Evolutionary conservation across 257 asterid genomes (phyloP), one percentile per base, ranked within the genome.

Genomic region (Penstemon barbatus): DNA sequence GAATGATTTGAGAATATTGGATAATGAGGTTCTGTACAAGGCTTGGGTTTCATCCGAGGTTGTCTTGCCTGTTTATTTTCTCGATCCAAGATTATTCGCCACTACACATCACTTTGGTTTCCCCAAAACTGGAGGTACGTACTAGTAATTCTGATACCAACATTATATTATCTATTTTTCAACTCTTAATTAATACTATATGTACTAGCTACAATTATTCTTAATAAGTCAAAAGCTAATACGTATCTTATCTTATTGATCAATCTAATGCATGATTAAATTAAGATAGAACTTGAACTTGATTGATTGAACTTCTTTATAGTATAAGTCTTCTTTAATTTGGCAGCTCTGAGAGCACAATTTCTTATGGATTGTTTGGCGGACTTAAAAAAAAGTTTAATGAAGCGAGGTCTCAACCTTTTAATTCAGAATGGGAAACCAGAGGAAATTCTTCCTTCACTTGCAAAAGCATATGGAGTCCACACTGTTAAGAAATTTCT

Each of bases 121-220:
- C 66, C 97, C 99, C 39, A 93, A 90, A 83, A 93, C 95, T 70
- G 99, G 99, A 87, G 97, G 99, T 93, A 64, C 19, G 8, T 42
- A 0, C 11, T 37, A 3, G 13, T 2, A 0, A 18, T 46, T 7
- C 43, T 5, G 12, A 2, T 63, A 0, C 9, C 8, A 9, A n/a
- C 11, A 6, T 18, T 51, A 5, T 18, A 51, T 5, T 51, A 5
- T 61, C 15, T 19, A 0, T 19, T 37, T n/a, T 68, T 64, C 48
- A 42, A 19, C 5, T 2, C 9, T 19, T 18, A 4, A 11, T 63
- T 51, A 44, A 4, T 69, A 15, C 18, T 15, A 19, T 46, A 43
- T 40, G 38, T 5, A 36, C 39, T 51, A 25, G 33, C 33, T 25
- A 25, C 33, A 25, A 25, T 25, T 25, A 25, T 25, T 25, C 0